Evolutionary conservation across 495 filamentous ascomycete genomes (phyloP), one percentile per base, ranked within the genome.

Genomic region (Pseudomonodictys pantanalensis): DNA sequence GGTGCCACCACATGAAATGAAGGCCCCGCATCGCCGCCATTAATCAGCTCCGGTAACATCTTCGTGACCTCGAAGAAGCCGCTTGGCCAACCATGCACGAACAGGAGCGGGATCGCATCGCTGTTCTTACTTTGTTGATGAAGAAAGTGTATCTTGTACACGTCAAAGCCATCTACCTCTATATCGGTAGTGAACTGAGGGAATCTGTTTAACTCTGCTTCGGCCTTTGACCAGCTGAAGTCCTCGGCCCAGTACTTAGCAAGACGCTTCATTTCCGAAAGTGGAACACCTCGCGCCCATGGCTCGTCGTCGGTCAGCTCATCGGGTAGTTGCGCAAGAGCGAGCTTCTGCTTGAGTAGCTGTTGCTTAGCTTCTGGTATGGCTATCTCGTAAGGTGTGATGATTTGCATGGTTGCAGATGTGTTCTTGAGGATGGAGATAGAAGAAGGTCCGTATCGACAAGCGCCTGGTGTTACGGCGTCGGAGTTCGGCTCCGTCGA

Each of bases 1-100:
- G 88, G 87, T 11, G 79, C 83, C 9, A 90, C 77, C 22, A 89
- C 75, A 69, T 89, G 79, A 69, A 89, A 91, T 1, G 80, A 73
- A 18, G 82, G 83, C 7, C 73, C 70, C 38, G 75, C 65, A 10
- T 62, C 62, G 10, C 72, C 66, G 3, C 74, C 41, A 22, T 32
- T 68, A 15, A 72, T 58, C 50, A 90, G 75, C 6, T 78, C 69
- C 17, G 78, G 75, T 38, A 89, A 70, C 24, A 90, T 69, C 39
- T 85, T 83, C 9, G 75, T 78, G 1, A 81, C 83, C 63, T 86
- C 84, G 30, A 89, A 71, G 66, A 85, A 88, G 43, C 79, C 82
- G n/a, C 89, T 81, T 15, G 88, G 88, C 74, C 87, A 67, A 6
- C 64, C 64, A 63, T 67, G 64, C 18, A 58, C 4, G 28, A 71